Evolutionary conservation across 2,329 filamentous ascomycete species (phyloP), one percentile per base, ranked within the genome.

Genomic region (Colletotrichum sp.): DNA sequence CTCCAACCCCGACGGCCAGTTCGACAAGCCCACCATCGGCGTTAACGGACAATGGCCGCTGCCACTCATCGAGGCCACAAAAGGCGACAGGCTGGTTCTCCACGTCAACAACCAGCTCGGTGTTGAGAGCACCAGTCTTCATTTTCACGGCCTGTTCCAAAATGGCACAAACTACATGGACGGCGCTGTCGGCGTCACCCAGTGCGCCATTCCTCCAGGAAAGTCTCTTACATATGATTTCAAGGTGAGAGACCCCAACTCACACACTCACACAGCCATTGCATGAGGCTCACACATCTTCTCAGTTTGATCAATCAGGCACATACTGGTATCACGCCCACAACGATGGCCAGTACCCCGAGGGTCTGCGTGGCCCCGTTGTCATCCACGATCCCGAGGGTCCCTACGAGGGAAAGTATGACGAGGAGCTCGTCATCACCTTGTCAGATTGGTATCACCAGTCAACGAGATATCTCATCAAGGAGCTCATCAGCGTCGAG

Each of bases 21-120:
- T 87, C 34, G 82, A 86, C 10, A 88, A 93, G 60, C 88, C 90
- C 34, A 88, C 90, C 2, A 92, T 94, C 79, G 92, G 91, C 13
- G 91, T 94, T 81, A 94, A 94, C 80, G 88, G 88, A 15, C 82
- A 90, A 81, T 93, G 93, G 91, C 93, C 93, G 4, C 88, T 92
- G 30, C 93, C 93, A 2, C 81, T 86, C 15, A 90, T 93, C 60
- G 86, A 88, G 70, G 91, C 89, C 9, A 87, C 86, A 69, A 86
- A 88, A 75, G 91, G 90, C 67, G 91, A 92, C 76, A 85, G 83
- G 18, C 77, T 90, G 48, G 81, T 89, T 13, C 83, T 91, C 58
- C 88, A 88, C 78, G 82, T 90, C 75, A 78, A 85, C 70, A 91
- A 91, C 78, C 80, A 83, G 52, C 83, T 91, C 2, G 88, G 87